Conservation (phyloP, 2,329 filamentous ascomycete genomes). For the Sarocladiaceae sp. region DNA sequence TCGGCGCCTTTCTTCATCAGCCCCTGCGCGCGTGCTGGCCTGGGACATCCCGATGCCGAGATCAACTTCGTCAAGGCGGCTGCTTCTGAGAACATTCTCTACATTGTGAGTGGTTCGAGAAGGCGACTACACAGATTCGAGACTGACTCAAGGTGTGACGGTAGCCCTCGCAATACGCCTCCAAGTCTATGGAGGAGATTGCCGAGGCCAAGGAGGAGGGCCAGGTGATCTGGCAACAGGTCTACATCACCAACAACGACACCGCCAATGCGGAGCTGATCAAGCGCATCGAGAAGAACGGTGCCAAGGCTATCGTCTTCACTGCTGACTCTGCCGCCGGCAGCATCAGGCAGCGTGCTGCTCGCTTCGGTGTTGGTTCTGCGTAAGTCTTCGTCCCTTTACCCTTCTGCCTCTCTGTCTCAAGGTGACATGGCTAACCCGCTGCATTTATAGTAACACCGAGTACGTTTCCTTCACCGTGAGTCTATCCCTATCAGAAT, state of each 20-base stretch:
- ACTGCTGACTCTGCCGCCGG: constrained; percentile 24
- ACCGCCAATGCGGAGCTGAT: constrained; percentile 26
- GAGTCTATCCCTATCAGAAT: too few relatives aligned
- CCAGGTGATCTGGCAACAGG: constrained; percentile 28
- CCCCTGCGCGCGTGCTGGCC: constrained; percentile 37
- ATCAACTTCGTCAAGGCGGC: constrained; percentile 41
- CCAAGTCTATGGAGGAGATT: constrained; percentile 28
- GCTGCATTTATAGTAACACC: not conserved
- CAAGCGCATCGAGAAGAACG: constrained; percentile 24
- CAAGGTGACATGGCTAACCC: not conserved
- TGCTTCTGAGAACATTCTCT: constrained; percentile 37
- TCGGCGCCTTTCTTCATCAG: constrained; percentile 43
- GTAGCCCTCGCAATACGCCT: constrained; percentile 19
- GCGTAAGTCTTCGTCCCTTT: not conserved
- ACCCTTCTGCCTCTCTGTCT: not conserved
- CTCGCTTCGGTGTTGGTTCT: constrained; percentile 7
- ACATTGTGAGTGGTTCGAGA: constrained; percentile 24
- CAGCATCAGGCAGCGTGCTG: constrained; percentile 10
- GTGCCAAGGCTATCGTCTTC: constrained; percentile 31
- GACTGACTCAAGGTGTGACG: constrained; percentile 15
- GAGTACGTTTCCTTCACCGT: constrained; percentile 4
- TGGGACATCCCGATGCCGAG: constrained; percentile 37
- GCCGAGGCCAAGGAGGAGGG: constrained; percentile 21
- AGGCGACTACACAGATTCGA: not conserved
- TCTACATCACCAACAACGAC: constrained; percentile 27